Base-by-base conservation (phyloP, 176 grass and related monocot genomes). In the Oropetium thomaeum region DNA sequence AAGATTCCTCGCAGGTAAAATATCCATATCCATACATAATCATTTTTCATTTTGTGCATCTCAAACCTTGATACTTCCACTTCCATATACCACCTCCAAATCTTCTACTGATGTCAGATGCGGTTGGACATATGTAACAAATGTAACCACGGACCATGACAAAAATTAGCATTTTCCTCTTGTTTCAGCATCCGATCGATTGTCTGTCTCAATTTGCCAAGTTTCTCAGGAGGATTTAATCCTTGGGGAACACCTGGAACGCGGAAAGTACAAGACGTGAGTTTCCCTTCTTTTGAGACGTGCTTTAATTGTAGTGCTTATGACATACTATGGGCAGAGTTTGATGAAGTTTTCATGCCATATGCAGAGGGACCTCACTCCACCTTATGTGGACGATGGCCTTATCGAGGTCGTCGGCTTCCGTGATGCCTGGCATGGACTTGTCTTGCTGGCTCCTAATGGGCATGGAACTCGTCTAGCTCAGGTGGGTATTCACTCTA, bases 401-500 rank as follows among this genome's bases (percentile, higher is more conserved):
- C 86, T 89, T 55, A 84, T 97, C 1, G 94, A 97, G 82, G 86
- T 97, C 73, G 94, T 97, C 0, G 94, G 94, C 11, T 97, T 97
- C 51, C 94, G 94, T 20, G 94, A 97, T 79, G 94, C 94, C 20
- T 97, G 90, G 80, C 94, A 97, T 2, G 95, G 95, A 10, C 90
- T 97, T 2, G 67, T 97, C 51, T 86, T 97, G 83, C 78, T 97
- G 67, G 81, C 95, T 12, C 86, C 95, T 8, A 97, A 91, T 65
- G 88, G 95, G 27, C 95, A 97, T 65, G 95, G 95, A 16, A 97
- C 95, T 65, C 95, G 95, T 68, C 90, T 97, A 44, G 90, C 95
- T 11, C 90, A 93, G 90, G 95, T 91, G 81, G 73, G 0, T 45
- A 27, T 1, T 6, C 53, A 2, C 26, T 75, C 5, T 43, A 43